Evolutionary conservation across 306 rosid genomes (phyloP), one percentile per base, ranked within the genome.

Genomic region (Trifolium dubium): DNA sequence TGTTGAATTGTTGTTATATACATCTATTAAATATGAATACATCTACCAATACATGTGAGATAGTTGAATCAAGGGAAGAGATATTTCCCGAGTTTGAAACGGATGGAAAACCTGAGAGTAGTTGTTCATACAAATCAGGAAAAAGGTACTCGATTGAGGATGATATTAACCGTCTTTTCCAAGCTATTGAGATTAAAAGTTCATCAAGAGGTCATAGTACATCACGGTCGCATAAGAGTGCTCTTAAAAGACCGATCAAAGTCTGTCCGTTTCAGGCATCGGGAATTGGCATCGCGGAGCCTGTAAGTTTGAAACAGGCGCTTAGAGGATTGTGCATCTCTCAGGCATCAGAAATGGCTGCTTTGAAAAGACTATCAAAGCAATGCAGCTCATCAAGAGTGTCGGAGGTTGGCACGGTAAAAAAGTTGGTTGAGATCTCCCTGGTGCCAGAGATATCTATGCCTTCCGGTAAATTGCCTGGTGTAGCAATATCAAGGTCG

Each of bases 331-430:
- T 94, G 64, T 92, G 97, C 76, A 91, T 94, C 67, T 89, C 99
- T 67, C 99, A 94, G 88, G 99, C 99, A 72, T 92, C 99, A 31
- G 97, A 94, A 79, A 89, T 92, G 92, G 99, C 99, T 82, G 99
- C 99, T 74, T 79, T 86, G 86, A 94, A 94, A 86, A 87, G 94
- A 69, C 47, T 84, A 29, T 82, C 96, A 7, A 94, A 90, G 95
- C 90, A 87, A 50, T 68, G 82, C 74, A 80, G 85, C 82, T 85
- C 96, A 1, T 84, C 96, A 13, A 88, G 97, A 64, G 81, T 79
- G 18, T 94, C 97, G 4, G 99, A 94, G 78, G 96, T 94, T n/a
- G 97, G 96, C 64, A 88, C 84, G 67, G 92, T 92, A 29, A 94
- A 92, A 73, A 88, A 82, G 83, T 78, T 85, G 86, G 89, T 94